Evolutionary conservation across 73 alveolate species (phyloP).

Genomic region (Symbiodinium natans): DNA sequence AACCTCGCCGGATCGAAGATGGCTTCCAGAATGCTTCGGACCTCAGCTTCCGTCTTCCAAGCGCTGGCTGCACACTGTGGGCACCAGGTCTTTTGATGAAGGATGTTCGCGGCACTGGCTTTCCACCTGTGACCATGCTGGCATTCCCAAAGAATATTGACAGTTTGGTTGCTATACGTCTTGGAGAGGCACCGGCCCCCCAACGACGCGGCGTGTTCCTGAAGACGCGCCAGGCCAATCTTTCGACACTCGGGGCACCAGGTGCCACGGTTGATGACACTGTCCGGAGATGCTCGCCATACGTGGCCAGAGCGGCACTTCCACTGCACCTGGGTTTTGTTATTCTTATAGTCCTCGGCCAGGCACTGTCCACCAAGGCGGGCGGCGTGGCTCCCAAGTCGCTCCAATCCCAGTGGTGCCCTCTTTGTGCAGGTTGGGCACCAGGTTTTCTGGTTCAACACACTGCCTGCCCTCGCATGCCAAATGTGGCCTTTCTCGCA

Average conservation of each 20-base stretch:
- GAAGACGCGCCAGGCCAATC: not conserved
- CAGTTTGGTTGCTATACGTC: not conserved
- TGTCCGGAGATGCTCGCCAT: not conserved
- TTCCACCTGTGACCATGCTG: not conserved
- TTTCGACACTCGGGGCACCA: constrained; percentile 5
- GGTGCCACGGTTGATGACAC: not conserved
- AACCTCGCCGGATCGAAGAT: not conserved
- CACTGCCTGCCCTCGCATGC: not conserved
- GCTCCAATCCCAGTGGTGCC: not conserved
- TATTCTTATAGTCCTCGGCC: not conserved
- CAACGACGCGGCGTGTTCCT: not conserved
- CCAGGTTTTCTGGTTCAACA: not conserved
- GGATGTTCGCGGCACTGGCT: not conserved
- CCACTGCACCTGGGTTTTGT: not conserved
- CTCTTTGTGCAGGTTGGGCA: not conserved
- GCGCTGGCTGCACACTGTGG: not conserved
- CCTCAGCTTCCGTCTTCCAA: not conserved
- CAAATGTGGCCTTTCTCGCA: not conserved
- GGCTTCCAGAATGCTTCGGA: not conserved
- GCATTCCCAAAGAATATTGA: not conserved
- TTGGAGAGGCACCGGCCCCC: not conserved
- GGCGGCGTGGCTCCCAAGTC: not conserved
- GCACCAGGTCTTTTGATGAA: not conserved
- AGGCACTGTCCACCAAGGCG: not conserved
- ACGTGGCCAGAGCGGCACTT: not conserved